Percentiles rank a stretch among this genome's conserved stretches.
Evolutionary conservation across 2,329 filamentous ascomycete species (phyloP).

Genomic region (Dactylellina sp.): DNA sequence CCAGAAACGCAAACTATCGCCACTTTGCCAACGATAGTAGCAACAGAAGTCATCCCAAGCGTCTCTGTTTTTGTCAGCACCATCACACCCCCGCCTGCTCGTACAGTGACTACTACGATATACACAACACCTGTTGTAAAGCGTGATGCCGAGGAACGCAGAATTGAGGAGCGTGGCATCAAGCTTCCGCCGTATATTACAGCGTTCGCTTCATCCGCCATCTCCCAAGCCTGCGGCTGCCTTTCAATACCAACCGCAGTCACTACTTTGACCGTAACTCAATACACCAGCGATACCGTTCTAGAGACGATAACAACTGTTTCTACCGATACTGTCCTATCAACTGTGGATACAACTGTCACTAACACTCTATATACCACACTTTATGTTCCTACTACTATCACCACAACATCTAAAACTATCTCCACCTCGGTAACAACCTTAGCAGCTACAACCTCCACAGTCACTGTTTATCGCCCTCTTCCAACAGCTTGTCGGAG

Average conservation of each 20-base stretch:
- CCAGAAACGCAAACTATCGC: slow-evolving; percentile 5
- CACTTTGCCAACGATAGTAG: slow-evolving; percentile 5
- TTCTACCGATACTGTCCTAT: slow-evolving; percentile 8
- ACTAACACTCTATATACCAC: slow-evolving; percentile 13
- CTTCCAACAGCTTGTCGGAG: slow-evolving; percentile 12
- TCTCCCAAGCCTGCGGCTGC: slow-evolving; percentile 24
- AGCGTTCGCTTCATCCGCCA: slow-evolving; percentile 9
- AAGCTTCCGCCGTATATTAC: slow-evolving; percentile 1
- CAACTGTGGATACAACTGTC: slow-evolving; percentile 7
- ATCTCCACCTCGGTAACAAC: slow-evolving; percentile 7
- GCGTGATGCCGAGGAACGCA: slow-evolving; percentile 1
- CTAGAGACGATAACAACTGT: background rate
- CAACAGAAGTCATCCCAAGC: slow-evolving; percentile 3
- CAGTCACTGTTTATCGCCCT: background rate
- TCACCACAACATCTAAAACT: background rate
- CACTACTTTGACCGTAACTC: slow-evolving; percentile 3
- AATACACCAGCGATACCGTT: slow-evolving; percentile 19
- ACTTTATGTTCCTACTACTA: slow-evolving; percentile 26
- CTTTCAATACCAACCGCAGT: background rate
- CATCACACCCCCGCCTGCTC: slow-evolving; percentile 2
- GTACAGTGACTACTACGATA: slow-evolving; percentile 11
- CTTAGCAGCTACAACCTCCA: background rate
- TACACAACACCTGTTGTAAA: slow-evolving; percentile 9
- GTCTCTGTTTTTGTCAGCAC: slow-evolving; percentile 4
- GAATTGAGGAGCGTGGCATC: slow-evolving; percentile 1